Conservation (phyloP, 352 stramenopile species). For the Phytophthora pini region DNA sequence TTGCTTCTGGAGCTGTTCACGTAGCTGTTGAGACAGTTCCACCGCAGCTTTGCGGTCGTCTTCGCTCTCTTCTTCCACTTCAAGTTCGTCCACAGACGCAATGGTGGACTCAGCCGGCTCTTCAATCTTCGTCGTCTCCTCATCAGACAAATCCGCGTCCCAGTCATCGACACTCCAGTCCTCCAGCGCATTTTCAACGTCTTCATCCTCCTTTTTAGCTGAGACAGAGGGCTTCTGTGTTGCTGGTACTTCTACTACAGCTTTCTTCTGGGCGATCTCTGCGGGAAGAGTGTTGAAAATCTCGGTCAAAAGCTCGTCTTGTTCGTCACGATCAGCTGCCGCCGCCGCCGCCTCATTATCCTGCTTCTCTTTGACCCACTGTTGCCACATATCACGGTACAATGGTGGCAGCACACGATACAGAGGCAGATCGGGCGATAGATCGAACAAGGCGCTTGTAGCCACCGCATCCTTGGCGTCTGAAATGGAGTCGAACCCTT, state of each 20-base stretch:
- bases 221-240: background rate
- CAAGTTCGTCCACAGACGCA: slow-evolving; percentile 2
- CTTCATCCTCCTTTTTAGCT: slow-evolving; percentile 6
- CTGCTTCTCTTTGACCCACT: slow-evolving; percentile 60
- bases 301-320: slow-evolving; percentile 60
- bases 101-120: slow-evolving; percentile 1
- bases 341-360: slow-evolving; percentile 39
- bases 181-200: slow-evolving; percentile 28
- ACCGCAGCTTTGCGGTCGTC: slow-evolving; percentile 22
- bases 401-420: slow-evolving; percentile 90
- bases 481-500: slow-evolving; percentile 68
- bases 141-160: slow-evolving; percentile 66
- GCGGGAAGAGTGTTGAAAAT: slow-evolving; percentile 57
- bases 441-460: slow-evolving; percentile 88
- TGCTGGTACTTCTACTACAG: slow-evolving; percentile 21
- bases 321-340: slow-evolving; percentile 49
- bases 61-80: slow-evolving; percentile 29
- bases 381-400: slow-evolving; percentile 90
- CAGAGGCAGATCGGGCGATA: slow-evolving; percentile 84
- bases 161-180: slow-evolving; percentile 79
- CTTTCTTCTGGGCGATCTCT: slow-evolving; percentile 55
- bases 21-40: slow-evolving; percentile 45
- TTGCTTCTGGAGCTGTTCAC: slow-evolving; percentile 41
- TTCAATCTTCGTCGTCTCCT: slow-evolving; percentile 13
- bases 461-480: slow-evolving; percentile 81